Evolutionary conservation across 768 basidiomycete genomes (phyloP).

Genomic region (Crepidotus variabilis): DNA sequence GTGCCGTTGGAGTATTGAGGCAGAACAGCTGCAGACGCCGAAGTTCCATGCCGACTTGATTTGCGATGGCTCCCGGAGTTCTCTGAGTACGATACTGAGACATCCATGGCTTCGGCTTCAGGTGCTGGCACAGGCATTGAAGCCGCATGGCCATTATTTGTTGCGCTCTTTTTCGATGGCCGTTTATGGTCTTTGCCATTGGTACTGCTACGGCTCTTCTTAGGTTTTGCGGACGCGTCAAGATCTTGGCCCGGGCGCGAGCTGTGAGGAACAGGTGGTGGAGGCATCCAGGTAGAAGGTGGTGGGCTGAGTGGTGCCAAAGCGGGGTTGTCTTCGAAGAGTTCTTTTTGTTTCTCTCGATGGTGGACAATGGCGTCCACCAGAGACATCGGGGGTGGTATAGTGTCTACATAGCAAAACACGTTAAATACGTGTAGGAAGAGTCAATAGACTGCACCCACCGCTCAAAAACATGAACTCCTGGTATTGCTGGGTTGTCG

Average conservation of each 20-base stretch:
- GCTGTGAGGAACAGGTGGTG: slow-evolving; percentile 15
- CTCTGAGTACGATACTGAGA: slow-evolving; percentile 1
- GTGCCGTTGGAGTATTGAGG: slow-evolving; percentile 21
- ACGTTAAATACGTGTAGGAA: slow-evolving; percentile 1
- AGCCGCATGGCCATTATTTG: not conserved
- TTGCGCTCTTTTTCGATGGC: slow-evolving; percentile 11
- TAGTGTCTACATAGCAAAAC: slow-evolving; percentile 45
- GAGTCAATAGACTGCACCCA: slow-evolving; percentile 18
- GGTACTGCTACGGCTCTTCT: slow-evolving; percentile 26
- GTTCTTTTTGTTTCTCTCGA: slow-evolving; percentile 22
- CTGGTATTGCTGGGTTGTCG: slow-evolving; percentile 55
- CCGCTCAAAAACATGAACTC: slow-evolving; percentile 75
- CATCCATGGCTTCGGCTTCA: not conserved
- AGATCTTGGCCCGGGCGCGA: too few species aligned
- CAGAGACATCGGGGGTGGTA: slow-evolving; percentile 59
- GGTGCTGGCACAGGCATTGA: not conserved
- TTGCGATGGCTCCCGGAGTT: slow-evolving; percentile 10
- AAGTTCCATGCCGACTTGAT: slow-evolving; percentile 15
- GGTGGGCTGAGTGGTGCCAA: slow-evolving; percentile 30
- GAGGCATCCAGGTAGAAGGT: slow-evolving; percentile 17
- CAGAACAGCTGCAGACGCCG: slow-evolving; percentile 13
- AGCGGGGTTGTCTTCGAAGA: slow-evolving; percentile 59
- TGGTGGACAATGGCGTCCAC: slow-evolving; percentile 52
- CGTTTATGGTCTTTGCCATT: slow-evolving; percentile 29
- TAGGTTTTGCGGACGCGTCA: not conserved